A percentile compares a stretch with the other conserved stretches of the same genome.
Conservation (phyloP, 441 rosid species). For the Populus hybrid region DNA sequence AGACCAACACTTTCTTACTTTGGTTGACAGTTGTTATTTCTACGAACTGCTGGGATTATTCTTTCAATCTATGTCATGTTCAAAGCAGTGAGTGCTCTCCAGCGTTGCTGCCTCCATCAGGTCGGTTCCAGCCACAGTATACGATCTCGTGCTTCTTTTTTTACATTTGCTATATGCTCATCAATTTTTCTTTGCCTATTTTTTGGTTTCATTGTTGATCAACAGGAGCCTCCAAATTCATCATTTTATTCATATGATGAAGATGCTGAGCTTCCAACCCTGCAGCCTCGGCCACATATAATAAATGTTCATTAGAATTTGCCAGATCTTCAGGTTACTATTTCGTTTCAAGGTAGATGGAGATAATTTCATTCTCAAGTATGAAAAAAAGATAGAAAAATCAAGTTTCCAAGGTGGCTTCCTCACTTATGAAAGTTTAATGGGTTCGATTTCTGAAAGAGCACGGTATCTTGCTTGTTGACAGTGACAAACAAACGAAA, state of each 20-base stretch:
- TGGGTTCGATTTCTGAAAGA: neutral
- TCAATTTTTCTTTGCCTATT: neutral
- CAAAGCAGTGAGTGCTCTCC: constrained; percentile 48
- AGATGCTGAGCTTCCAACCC: constrained; percentile 44
- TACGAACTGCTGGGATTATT: constrained; percentile 58
- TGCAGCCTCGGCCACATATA: constrained; percentile 37
- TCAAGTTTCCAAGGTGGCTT: neutral
- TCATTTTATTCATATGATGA: constrained; percentile 48
- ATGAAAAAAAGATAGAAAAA: neutral
- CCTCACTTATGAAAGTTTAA: neutral
- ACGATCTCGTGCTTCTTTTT: neutral
- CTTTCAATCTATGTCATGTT: constrained; percentile 65
- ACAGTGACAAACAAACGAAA: neutral
- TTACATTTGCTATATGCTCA: neutral
- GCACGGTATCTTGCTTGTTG: neutral
- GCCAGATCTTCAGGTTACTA: neutral
- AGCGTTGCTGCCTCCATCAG: constrained; percentile 44
- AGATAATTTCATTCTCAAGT: neutral
- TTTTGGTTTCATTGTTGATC: neutral
- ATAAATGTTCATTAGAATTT: constrained; percentile 30
- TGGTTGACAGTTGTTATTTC: constrained; percentile 52
- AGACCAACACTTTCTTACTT: neutral
- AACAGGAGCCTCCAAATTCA: constrained; percentile 37
- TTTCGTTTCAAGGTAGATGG: neutral
- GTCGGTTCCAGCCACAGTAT: constrained; percentile 21